Evolutionary conservation across 345 rosid species (phyloP), one percentile per base, ranked within the genome.

Genomic region (Citropsis articulata): DNA sequence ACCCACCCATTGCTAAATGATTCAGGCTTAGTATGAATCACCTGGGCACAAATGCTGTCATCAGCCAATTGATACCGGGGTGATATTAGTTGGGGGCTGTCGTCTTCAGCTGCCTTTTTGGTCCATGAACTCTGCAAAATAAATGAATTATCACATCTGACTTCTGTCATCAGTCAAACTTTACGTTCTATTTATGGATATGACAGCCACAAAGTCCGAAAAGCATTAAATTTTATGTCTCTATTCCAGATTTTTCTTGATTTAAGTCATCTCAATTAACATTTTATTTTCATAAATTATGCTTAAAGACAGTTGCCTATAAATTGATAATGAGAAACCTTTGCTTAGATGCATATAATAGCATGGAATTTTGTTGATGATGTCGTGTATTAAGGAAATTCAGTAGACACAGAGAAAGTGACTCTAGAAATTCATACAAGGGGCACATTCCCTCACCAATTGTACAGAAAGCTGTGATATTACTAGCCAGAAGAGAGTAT

Each of bases 31-130:
- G 84, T 78, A 84, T 86, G 89, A 75, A 89, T 84, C 68, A 87
- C 91, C 82, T 89, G 91, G 28, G 90, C 93, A 73, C 90, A 88
- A 76, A 89, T 88, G 85, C 95, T 91, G 82, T 91, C 94, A 85
- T 86, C 85, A 6, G 82, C 82, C 38, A 78, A 78, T 68, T 81
- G 85, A 69, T 85, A 75, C 72, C 79, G 82, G 75, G 85, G 80
- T 76, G 94, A 88, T 35, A 70, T 69, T 25, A 84, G 85, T 61
- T 62, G 84, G 55, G 87, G 87, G 81, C 90, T 88, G 72, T 88
- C 87, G 82, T 57, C 69, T 72, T 91, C 89, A 75, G 84, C 80
- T 6, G 73, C 88, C 81, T 73, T 89, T 83, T 87, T 91, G 31
- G 91, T 89, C 92, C 95, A 93, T 70, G 93, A 89, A 83, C 91